Conservation (phyloP, 768 basidiomycete genomes). For the Termitomyces sp. region DNA sequence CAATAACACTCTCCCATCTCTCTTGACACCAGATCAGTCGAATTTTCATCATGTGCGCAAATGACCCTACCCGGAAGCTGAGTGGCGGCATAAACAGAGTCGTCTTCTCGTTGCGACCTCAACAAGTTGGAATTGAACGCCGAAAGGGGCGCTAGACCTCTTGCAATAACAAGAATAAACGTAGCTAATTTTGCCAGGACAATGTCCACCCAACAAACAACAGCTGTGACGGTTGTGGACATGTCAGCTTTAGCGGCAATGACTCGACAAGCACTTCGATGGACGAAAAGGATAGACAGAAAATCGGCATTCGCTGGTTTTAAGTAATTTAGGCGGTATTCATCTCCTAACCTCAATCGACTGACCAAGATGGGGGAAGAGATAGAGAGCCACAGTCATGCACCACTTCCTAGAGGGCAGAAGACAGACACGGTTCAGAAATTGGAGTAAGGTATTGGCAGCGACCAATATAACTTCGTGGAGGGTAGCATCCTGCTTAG, state of each 20-base stretch:
- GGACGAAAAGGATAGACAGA: conserved; percentile 43
- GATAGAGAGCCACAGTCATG: background rate
- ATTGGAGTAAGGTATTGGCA: conserved; percentile 17
- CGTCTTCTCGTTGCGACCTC: conserved; percentile 42
- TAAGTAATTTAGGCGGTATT: background rate
- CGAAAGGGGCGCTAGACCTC: conserved; percentile 20
- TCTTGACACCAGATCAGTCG: conserved; percentile 30
- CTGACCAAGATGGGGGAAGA: conserved; percentile 16
- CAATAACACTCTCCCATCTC: conserved; percentile 46
- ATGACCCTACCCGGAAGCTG: conserved; percentile 60
- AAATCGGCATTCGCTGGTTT: conserved; percentile 27
- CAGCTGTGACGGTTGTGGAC: conserved; percentile 19
- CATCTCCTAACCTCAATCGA: conserved; percentile 19
- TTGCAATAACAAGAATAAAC: conserved; percentile 18
- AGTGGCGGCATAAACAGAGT: conserved; percentile 52
- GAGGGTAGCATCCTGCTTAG: conserved; percentile 11
- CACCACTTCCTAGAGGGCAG: background rate
- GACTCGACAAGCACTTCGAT: conserved; percentile 45
- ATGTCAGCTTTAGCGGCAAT: conserved; percentile 34
- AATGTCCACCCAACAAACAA: conserved; percentile 67
- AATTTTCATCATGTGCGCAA: background rate
- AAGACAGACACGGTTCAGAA: conserved; percentile 14
- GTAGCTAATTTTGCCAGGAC: conserved; percentile 52
- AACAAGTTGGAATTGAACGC: conserved; percentile 22
- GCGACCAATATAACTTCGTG: conserved; percentile 16